Conservation (phyloP, 306 rosid species). For the Glycyrrhiza uralensis region DNA sequence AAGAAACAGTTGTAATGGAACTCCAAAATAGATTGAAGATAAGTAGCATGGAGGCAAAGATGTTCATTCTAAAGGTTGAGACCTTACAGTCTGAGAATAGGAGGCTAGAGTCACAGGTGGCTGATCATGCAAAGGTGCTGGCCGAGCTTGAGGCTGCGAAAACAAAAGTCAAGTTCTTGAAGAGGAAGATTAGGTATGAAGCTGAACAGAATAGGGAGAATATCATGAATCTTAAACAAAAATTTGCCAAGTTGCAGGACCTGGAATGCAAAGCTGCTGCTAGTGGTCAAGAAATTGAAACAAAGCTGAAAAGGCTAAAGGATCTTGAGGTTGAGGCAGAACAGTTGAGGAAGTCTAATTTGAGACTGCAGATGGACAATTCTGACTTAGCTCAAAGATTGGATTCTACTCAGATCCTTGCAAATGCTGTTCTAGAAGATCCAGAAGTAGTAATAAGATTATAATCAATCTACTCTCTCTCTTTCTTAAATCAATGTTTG, state of each 20-base stretch:
- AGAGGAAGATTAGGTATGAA: conserved; percentile 69
- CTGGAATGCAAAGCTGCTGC: conserved; percentile 43
- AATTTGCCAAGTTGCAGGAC: conserved; percentile 63
- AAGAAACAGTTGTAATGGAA: conserved; percentile 77
- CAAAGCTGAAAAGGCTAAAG: conserved; percentile 44
- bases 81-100: conserved; percentile 66
- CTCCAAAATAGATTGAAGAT: conserved; percentile 76
- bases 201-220: conserved; percentile 73
- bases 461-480: background rate
- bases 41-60: conserved; percentile 72
- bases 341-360: conserved; percentile 50
- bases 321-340: conserved; percentile 59
- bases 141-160: conserved; percentile 72
- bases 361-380: conserved; percentile 56
- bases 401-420: conserved; percentile 79
- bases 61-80: conserved; percentile 69
- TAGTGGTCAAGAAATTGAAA: conserved; percentile 32
- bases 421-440: conserved; percentile 67
- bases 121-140: conserved; percentile 46
- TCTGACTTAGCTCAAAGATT: conserved; percentile 63
- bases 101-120: conserved; percentile 51
- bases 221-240: conserved; percentile 56
- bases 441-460: conserved; percentile 62
- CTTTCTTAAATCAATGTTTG: background rate
- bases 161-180: conserved; percentile 56